Evolutionary conservation across 202 grass and related monocot genomes (phyloP).

Genomic region (Thinopyrum obtusiflorum): DNA sequence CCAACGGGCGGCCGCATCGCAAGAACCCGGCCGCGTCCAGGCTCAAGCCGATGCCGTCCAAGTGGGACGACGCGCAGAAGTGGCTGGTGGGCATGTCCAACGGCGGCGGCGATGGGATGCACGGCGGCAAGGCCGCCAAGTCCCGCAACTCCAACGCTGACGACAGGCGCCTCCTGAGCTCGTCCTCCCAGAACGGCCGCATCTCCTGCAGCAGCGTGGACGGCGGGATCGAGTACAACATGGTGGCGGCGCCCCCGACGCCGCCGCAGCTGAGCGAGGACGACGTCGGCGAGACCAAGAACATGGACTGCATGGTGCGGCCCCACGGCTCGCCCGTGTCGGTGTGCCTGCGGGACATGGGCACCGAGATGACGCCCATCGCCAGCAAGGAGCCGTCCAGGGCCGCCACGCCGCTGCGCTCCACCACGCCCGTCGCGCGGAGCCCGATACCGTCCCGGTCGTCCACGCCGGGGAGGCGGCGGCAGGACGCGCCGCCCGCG

Average conservation of each 20-base stretch:
- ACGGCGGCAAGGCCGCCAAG: constrained; percentile 31
- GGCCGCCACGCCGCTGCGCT: constrained; percentile 66
- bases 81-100: constrained; percentile 62
- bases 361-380: constrained; percentile 97
- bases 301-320: constrained; percentile 53
- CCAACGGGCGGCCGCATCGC: constrained; percentile 34
- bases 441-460: constrained; percentile 74
- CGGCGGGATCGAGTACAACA: constrained; percentile 59
- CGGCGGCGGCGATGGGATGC: constrained; percentile 15
- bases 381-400: constrained; percentile 96
- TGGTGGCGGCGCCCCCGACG: constrained; percentile 32
- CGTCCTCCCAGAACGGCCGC: constrained; percentile 70
- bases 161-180: constrained; percentile 61
- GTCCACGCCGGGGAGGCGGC: constrained; percentile 53
- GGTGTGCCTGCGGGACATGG: constrained; percentile 79
- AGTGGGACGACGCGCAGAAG: constrained; percentile 93
- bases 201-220: constrained; percentile 89
- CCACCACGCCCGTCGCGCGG: constrained; percentile 65
- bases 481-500: constrained; percentile 31
- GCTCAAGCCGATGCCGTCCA: constrained; percentile 71
- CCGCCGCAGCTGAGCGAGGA: constrained; percentile 16
- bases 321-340: constrained; percentile 39
- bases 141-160: constrained; percentile 82
- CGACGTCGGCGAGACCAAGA: constrained; percentile 79
- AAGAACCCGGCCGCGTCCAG: constrained; percentile 41